These are phyloP conservation scores for Hemisphaericaspora subhashii DNA, from an alignment of 1,139 yeast species.

Conservation along the genomic window DNA sequence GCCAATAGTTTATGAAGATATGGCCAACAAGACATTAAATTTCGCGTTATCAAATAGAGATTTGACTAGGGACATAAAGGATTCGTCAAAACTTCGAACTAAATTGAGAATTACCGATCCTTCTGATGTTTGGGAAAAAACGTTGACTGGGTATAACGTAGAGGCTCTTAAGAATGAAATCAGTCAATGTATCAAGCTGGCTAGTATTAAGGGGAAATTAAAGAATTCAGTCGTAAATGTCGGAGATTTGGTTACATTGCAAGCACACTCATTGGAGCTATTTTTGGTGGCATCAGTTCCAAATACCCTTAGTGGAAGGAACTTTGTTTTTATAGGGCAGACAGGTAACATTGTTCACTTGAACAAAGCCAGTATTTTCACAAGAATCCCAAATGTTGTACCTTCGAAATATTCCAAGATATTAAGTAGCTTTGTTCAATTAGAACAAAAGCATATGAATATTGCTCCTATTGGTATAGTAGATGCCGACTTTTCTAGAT, in stretches of 20 bases:
- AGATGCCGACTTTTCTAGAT: slow-evolving; percentile 31
- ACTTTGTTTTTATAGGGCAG: slow-evolving; percentile 53
- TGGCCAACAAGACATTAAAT: too few species aligned
- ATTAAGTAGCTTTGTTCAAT: slow-evolving; percentile 27
- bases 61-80: too few species aligned
- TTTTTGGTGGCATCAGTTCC: slow-evolving; percentile 38
- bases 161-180: slow-evolving; percentile 13
- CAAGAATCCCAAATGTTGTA: slow-evolving; percentile 56
- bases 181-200: slow-evolving; percentile 19
- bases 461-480: slow-evolving; percentile 44
- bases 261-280: slow-evolving; percentile 30
- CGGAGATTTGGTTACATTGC: slow-evolving; percentile 42
- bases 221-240: slow-evolving; percentile 27
- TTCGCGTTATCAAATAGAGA: too few species aligned
- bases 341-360: slow-evolving; percentile 58
- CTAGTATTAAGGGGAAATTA: slow-evolving; percentile 26
- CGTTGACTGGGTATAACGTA: slow-evolving; percentile 1
- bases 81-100: too few species aligned
- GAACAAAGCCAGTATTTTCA: too few species aligned
- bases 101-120: too few species aligned
- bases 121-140: slow-evolving; percentile 22
- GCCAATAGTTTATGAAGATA: slow-evolving; percentile 2
- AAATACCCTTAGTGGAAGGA: slow-evolving; percentile 22
- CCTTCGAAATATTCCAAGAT: slow-evolving; percentile 29
- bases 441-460: slow-evolving; percentile 33